Percentiles rank a stretch among this genome's conserved stretches.
Evolutionary conservation across 768 basidiomycete genomes (phyloP).

Genomic region (Auriscalpium orientale): DNA sequence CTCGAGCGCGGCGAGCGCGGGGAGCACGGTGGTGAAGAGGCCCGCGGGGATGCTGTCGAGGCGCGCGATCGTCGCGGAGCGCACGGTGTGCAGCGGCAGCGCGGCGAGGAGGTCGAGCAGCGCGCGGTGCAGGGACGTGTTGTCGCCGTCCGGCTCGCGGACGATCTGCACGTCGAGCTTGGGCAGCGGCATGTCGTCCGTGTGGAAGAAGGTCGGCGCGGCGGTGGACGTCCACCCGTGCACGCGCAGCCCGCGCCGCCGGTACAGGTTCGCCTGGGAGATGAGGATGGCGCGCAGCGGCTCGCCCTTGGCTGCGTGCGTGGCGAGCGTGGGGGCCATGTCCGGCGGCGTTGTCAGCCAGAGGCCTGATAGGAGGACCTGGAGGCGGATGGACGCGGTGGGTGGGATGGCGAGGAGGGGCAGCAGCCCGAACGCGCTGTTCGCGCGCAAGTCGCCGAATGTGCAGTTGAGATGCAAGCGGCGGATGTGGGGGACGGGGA

Average conservation of each 20-base stretch:
- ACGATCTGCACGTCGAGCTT: constrained; percentile 11
- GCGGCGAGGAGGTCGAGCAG: constrained; percentile 5
- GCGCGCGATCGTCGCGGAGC: constrained; percentile 11
- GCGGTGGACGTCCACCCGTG: neutral
- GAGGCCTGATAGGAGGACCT: neutral
- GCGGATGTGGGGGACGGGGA: neutral
- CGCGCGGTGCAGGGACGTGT: constrained; percentile 4
- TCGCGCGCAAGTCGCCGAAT: neutral
- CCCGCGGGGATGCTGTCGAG: constrained; percentile 3
- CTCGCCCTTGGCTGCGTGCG: neutral
- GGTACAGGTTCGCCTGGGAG: neutral
- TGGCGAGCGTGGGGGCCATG: neutral
- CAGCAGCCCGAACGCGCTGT: neutral
- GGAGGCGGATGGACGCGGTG: neutral
- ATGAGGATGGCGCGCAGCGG: neutral
- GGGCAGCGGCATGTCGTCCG: constrained; percentile 1
- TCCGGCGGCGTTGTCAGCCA: neutral
- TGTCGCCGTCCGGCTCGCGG: constrained; percentile 10
- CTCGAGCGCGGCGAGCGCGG: constrained; percentile 5
- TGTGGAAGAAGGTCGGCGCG: neutral
- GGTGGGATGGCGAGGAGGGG: neutral
- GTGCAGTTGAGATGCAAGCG: neutral
- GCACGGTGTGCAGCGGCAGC: constrained; percentile 9
- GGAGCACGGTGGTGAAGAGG: constrained; percentile 5
- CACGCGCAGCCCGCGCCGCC: neutral